phyloP scores from a whole-genome alignment of 2,329 filamentous ascomycete genomes.

The Claviceps digitariae region DNA sequence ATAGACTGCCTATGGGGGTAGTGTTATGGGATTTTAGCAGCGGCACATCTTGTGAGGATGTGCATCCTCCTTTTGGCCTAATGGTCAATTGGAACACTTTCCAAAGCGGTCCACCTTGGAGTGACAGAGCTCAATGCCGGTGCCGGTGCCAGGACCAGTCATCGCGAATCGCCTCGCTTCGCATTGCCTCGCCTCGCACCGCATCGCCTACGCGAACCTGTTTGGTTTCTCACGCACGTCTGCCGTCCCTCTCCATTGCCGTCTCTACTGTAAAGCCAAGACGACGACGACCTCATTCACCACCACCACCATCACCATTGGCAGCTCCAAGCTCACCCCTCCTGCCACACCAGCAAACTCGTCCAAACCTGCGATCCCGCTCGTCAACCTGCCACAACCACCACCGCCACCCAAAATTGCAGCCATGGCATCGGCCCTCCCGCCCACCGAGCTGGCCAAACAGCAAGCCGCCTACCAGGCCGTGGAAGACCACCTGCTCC shows the following conservation, averaged over 20 bases:
- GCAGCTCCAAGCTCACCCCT: background rate
- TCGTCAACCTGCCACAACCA: background rate
- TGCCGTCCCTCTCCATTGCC: background rate
- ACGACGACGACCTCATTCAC: background rate
- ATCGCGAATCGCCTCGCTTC: background rate
- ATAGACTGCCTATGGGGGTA: too few species aligned
- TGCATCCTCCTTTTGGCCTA: too few species aligned
- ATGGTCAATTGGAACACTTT: too few species aligned
- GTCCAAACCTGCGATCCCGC: background rate
- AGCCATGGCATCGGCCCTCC: constrained; percentile 22
- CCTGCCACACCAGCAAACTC: background rate
- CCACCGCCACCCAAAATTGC: constrained; percentile 4
- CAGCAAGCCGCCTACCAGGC: constrained; percentile 60
- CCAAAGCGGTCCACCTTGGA: background rate
- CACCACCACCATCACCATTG: background rate
- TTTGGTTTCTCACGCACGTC: background rate
- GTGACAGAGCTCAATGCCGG: background rate
- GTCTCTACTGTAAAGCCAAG: background rate
- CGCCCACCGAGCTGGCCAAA: constrained; percentile 58
- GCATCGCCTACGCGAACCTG: background rate
- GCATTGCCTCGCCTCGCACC: background rate
- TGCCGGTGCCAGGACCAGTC: background rate
- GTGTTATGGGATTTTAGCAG: too few species aligned
- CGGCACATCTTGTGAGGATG: too few species aligned
- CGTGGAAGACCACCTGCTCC: constrained; percentile 57